Evolutionary conservation across 768 basidiomycete genomes (phyloP), one percentile per base, ranked within the genome.

Genomic region (Lactarius pseudohatsudake): DNA sequence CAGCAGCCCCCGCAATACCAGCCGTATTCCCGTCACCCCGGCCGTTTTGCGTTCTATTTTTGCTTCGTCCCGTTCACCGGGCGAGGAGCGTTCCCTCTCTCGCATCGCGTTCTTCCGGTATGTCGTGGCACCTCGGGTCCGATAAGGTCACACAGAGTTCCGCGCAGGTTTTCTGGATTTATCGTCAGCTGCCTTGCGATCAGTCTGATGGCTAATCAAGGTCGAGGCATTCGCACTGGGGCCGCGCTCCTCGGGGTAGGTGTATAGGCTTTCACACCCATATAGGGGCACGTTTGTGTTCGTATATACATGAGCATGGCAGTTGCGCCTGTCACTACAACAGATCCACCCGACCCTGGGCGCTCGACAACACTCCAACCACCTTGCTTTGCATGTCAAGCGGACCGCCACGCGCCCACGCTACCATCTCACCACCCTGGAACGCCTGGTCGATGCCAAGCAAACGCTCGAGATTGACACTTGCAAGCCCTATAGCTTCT

Each of bases 41-140:
- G 88, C 89, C 11, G 87, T 91, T 1, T 75, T 94, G 65, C 82
- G 92, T 47, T 88, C 90, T 59, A 94, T 94, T 71, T 94, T 94
- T 75, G 86, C 92, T 32, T 94, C 91, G 15, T 94, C 92, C 26
- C 85, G 92, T 16, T 88, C 90, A 0, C 85, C 89, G 3, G 79
- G 88, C 63, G 92, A 94, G 74, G 92, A 94, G 75, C 85, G 92
- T 34, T 87, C 90, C 0, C 86, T 94, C 61, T 94, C 92, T 45
- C 85, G 91, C 16, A 82, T 92, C 60, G 92, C 92, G 36, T 94
- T 94, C 80, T 94, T 94, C 76, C 85, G 92, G 92, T 90, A 75
- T 56, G 72, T 61, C 63, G 64, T 40, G 26, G 26, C 5, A 9
- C 7, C 34, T 40, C 63, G 43, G 15, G 53, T 38, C 61, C 22